phyloP scores from a whole-genome alignment of 2,329 filamentous ascomycete genomes.

The Ramichloridium luteum region DNA sequence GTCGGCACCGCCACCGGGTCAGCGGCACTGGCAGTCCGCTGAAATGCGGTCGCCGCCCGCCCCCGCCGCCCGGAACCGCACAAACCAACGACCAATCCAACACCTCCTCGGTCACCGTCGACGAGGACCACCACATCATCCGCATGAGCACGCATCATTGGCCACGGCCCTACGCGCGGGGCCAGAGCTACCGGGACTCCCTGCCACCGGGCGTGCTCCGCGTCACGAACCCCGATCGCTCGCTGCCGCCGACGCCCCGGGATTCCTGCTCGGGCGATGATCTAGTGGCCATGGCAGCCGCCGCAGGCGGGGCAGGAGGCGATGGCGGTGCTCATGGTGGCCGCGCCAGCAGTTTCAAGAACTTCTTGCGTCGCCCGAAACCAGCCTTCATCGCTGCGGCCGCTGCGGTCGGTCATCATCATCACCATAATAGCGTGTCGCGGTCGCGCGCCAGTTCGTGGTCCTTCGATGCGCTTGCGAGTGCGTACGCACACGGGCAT shows the following conservation, averaged over 20 bases:
- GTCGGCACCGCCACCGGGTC: constrained; percentile 5
- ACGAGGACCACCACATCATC: constrained; percentile 24
- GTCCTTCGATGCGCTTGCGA: too few relatives aligned
- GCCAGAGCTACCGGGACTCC: constrained; percentile 23
- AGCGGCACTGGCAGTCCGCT: constrained; percentile 4
- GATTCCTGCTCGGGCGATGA: too few relatives aligned
- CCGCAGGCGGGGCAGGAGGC: too few relatives aligned
- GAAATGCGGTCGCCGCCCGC: constrained; percentile 3
- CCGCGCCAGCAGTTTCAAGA: constrained; percentile 9
- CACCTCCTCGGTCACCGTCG: constrained; percentile 16
- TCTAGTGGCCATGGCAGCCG: too few relatives aligned
- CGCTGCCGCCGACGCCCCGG: constrained; percentile 16
- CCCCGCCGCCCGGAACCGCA: constrained; percentile 10
- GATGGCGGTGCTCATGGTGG: constrained; percentile 7
- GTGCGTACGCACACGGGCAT: not conserved
- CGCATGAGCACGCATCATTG: constrained; percentile 23
- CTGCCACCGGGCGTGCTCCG: constrained; percentile 17
- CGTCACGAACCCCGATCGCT: constrained; percentile 24
- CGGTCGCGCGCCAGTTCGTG: too few relatives aligned
- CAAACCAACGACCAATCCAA: constrained; percentile 9
- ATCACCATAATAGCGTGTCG: not conserved
- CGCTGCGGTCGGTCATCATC: not conserved
- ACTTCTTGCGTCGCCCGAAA: constrained; percentile 6
- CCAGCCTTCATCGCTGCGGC: not conserved
- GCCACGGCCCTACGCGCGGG: constrained; percentile 22